These are phyloP conservation scores for Boletus coffeatus DNA, from an alignment of 1,284 basidiomycete genomes.

Conservation along the genomic window DNA sequence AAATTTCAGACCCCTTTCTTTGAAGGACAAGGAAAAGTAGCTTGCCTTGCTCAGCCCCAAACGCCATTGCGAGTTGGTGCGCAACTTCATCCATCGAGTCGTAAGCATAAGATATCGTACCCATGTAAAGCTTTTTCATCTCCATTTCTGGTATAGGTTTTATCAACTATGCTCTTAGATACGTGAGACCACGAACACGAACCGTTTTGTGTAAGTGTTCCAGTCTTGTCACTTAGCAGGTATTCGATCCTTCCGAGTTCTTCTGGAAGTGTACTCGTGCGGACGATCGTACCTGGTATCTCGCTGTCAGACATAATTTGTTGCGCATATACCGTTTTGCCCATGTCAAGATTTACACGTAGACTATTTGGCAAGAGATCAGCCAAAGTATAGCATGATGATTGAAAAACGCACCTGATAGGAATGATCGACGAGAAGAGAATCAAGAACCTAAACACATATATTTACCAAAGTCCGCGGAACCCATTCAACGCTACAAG, in stretches of 20 bases:
- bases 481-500: constrained; percentile 97
- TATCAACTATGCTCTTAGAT: neutral
- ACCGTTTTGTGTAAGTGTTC: constrained; percentile 98
- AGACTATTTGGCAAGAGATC: constrained; percentile 51
- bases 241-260: constrained; percentile 97
- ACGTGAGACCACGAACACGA: constrained; percentile 18
- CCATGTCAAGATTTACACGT: constrained; percentile 99
- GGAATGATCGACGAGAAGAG: constrained; percentile 99
- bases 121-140: constrained; percentile 98
- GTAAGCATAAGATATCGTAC: constrained; percentile 93
- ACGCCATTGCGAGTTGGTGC: constrained; percentile 79
- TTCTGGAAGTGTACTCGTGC: constrained; percentile 95
- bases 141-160: constrained; percentile 79
- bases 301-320: constrained; percentile 93
- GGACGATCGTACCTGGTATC: constrained; percentile 93
- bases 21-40: neutral
- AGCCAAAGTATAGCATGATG: neutral
- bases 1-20: neutral
- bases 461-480: constrained; percentile 93
- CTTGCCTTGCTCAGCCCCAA: constrained; percentile 52
- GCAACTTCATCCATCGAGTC: constrained; percentile 99
- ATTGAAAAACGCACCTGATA: constrained; percentile 67
- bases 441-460: constrained; percentile 95
- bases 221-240: constrained; percentile 95
- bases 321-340: constrained; percentile 95